phyloP scores from a whole-genome alignment of 1,284 basidiomycete genomes.

The Pseudozyma hubeiensis region DNA sequence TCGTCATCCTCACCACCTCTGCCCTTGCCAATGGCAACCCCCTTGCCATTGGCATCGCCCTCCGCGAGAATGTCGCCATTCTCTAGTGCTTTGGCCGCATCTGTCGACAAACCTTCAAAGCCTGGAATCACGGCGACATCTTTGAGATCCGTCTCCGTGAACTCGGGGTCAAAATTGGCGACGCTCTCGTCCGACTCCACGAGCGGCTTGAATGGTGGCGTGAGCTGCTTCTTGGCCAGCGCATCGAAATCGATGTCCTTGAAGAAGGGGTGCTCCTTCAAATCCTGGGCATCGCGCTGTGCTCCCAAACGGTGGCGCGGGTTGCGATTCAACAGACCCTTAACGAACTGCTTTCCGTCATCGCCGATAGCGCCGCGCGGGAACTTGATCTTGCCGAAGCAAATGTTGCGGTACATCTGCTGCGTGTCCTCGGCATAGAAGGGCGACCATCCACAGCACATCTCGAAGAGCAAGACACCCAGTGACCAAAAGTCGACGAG shows the following conservation, averaged over 20 bases:
- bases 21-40: conserved; percentile 44
- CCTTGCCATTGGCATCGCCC: conserved; percentile 31
- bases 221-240: conserved; percentile 87
- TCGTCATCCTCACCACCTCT: conserved; percentile 37
- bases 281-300: conserved; percentile 87
- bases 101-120: conserved; percentile 50
- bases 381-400: conserved; percentile 95
- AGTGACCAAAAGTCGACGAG: conserved; percentile 99
- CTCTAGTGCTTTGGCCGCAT: conserved; percentile 28
- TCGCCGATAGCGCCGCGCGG: conserved; percentile 96
- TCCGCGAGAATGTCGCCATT: conserved; percentile 36
- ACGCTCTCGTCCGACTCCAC: conserved; percentile 98
- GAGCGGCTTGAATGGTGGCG: conserved; percentile 96
- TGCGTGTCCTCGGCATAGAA: conserved; percentile 99
- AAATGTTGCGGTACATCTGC: conserved; percentile 99
- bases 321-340: conserved; percentile 96
- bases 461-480: conserved; percentile 75
- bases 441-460: conserved; percentile 99
- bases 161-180: conserved; percentile 97
- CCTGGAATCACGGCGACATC: conserved; percentile 63
- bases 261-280: conserved; percentile 98
- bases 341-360: conserved; percentile 99
- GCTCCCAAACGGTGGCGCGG: conserved; percentile 96
- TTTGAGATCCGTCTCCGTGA: conserved; percentile 84
- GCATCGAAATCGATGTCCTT: conserved; percentile 74